Evolutionary conservation across 495 filamentous ascomycete genomes (phyloP).

Genomic region (Symbiotaphrina buchneri): DNA sequence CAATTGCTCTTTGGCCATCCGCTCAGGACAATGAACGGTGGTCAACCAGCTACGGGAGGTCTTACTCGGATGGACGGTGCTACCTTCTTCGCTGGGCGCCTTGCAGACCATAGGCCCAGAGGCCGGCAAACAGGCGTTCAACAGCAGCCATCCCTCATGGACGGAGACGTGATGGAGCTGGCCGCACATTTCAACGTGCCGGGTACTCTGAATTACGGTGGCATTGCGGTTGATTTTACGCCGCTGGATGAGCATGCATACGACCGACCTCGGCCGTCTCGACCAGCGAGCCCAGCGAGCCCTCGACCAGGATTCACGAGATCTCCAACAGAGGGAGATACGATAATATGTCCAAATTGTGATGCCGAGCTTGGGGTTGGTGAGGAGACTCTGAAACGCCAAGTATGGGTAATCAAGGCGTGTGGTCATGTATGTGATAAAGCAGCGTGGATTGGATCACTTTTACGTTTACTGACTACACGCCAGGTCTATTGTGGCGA

Average conservation of each 20-base stretch:
- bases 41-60: too few relatives aligned
- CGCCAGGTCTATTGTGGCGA: constrained; percentile 48
- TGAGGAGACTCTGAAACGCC: constrained; percentile 31
- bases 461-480: neutral
- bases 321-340: constrained; percentile 33
- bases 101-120: too few relatives aligned
- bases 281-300: too few relatives aligned
- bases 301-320: constrained; percentile 42
- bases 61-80: too few relatives aligned
- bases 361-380: constrained; percentile 39
- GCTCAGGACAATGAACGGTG: too few relatives aligned
- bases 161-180: too few relatives aligned
- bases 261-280: constrained; percentile 31
- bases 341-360: constrained; percentile 51
- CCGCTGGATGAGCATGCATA: constrained; percentile 19
- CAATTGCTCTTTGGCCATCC: too few relatives aligned
- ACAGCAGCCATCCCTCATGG: too few relatives aligned
- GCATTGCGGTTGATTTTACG: constrained; percentile 4
- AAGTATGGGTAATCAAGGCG: constrained; percentile 49
- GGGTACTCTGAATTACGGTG: constrained; percentile 6
- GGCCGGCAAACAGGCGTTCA: too few relatives aligned
- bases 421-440: constrained; percentile 50
- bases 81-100: too few relatives aligned
- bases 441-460: neutral
- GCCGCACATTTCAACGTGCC: constrained; percentile 7